Base-by-base conservation (phyloP, 83 land plant species). In the Diphasiastrum complanatum region DNA sequence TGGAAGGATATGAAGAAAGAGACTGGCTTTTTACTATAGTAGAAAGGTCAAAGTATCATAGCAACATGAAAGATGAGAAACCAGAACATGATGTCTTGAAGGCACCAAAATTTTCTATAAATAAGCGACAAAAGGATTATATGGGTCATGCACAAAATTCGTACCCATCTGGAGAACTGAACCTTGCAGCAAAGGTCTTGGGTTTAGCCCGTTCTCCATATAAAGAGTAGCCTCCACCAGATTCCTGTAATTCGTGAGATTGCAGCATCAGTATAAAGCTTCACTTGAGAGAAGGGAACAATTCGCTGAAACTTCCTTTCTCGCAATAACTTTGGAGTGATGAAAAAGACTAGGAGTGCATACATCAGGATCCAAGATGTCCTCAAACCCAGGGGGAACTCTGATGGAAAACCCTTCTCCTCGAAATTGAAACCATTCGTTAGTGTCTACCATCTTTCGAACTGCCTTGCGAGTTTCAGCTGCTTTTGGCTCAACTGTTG, bases 191-290 rank as follows among this genome's bases (percentile, higher is more conserved):
- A 83, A 74, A 92, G 1, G 83, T 69, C 77, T 76, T 88, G 16
- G 89, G 77, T 75, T 92, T 92, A 47, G 76, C 98, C 64, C 83
- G 82, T 55, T 92, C 93, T 29, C 98, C 98, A 76, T 92, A 92
- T 3, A 85, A 70, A 41, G 95, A 67, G 40, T 70, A 60, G 31
- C 81, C 95, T 32, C 72, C 83, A 65, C 58, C 79, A 34, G 51
- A 45, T 40, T 8, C 63, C 67, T 45, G 38, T n/a, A 16, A n/a
- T 22, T n/a, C n/a, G n/a, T n/a, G n/a, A n/a, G n/a, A n/a, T n/a
- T n/a, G n/a, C n/a, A n/a, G n/a, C n/a, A n/a, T n/a, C n/a, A n/a
- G n/a, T n/a, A n/a, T n/a, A n/a, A n/a, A n/a, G n/a, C n/a, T n/a
- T n/a, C n/a, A n/a, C n/a, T n/a, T n/a, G n/a, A n/a, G n/a, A n/a